A percentile compares a stretch with the other conserved stretches of the same genome.
Conservation (phyloP, 176 grass and related monocot species). For the Pontederia paniculata region DNA sequence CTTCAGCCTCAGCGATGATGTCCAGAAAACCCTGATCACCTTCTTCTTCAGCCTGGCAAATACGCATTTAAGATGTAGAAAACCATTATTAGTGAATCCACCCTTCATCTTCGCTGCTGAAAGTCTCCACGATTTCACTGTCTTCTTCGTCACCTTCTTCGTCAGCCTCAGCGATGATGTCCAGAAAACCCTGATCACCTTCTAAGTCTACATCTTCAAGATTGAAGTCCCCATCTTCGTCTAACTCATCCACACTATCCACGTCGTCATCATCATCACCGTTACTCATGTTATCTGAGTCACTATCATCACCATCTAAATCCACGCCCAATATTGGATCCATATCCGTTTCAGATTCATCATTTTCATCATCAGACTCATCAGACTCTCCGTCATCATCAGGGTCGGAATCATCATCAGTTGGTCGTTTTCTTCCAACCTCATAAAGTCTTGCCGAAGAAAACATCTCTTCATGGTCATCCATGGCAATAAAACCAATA, state of each 20-base stretch:
- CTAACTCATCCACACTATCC: conserved; percentile 48
- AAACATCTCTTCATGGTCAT: conserved; percentile 85
- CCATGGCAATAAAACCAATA: conserved; percentile 80
- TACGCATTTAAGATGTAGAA: no score
- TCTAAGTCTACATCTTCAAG: conserved; percentile 48
- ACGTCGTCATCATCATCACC: conserved; percentile 41
- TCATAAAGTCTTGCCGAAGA: conserved; percentile 73
- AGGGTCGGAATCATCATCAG: conserved; percentile 91
- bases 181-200: conserved; percentile 39
- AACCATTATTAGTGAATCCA: conserved; percentile 23
- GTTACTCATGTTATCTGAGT: conserved; percentile 57
- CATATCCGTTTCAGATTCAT: conserved; percentile 50
- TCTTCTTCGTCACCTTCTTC: conserved; percentile 32
- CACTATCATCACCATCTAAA: conserved; percentile 29
- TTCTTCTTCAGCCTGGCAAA: no score
- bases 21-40: conserved; percentile 43
- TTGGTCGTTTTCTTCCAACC: conserved; percentile 71
- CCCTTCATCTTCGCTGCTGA: conserved; percentile 53
- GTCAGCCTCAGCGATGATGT: conserved; percentile 48
- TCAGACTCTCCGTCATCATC: conserved; percentile 72
- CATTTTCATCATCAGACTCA: conserved; percentile 47
- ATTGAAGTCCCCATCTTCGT: conserved; percentile 46
- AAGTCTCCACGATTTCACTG: conserved; percentile 34
- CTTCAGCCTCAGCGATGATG: conserved; percentile 48
- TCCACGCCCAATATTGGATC: conserved; percentile 24